Conservation (phyloP, 305 asterid genomes). For the Lippia alba region DNA sequence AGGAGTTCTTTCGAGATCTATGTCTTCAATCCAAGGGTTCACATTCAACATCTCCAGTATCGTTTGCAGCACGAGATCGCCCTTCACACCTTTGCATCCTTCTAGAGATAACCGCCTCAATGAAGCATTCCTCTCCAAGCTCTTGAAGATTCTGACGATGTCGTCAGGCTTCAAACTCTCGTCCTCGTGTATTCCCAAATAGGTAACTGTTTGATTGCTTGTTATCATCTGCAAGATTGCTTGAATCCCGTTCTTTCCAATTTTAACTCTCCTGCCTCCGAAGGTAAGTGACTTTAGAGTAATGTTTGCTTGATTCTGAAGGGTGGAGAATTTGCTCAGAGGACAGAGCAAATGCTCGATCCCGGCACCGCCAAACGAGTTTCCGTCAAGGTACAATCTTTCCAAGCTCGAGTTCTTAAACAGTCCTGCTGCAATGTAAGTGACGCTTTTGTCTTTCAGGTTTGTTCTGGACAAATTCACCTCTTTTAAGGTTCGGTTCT, state of each 20-base stretch:
- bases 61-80: slow-evolving; percentile 60
- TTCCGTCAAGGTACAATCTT: slow-evolving; percentile 65
- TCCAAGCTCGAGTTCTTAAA: slow-evolving; percentile 75
- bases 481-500: slow-evolving; percentile 66
- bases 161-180: slow-evolving; percentile 60
- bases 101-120: slow-evolving; percentile 62
- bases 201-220: slow-evolving; percentile 60
- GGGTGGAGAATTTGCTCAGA: slow-evolving; percentile 68
- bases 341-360: slow-evolving; percentile 89
- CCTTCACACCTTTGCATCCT: slow-evolving; percentile 87
- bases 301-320: slow-evolving; percentile 79
- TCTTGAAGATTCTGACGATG: slow-evolving; percentile 61
- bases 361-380: slow-evolving; percentile 67
- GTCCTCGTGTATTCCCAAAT: slow-evolving; percentile 73
- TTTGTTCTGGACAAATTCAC: slow-evolving; percentile 62
- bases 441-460: slow-evolving; percentile 71
- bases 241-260: slow-evolving; percentile 70
- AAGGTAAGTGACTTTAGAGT: slow-evolving; percentile 59
- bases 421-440: slow-evolving; percentile 84
- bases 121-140: slow-evolving; percentile 71
- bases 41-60: slow-evolving; percentile 69
- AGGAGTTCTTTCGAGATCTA: slow-evolving; percentile 76
- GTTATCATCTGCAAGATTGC: slow-evolving; percentile 72
- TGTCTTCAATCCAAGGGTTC: slow-evolving; percentile 89
- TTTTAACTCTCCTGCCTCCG: slow-evolving; percentile 72